Percentiles rank a stretch among this genome's conserved stretches.
phyloP scores from a whole-genome alignment of 345 rosid species.

The Pistacia vera region DNA sequence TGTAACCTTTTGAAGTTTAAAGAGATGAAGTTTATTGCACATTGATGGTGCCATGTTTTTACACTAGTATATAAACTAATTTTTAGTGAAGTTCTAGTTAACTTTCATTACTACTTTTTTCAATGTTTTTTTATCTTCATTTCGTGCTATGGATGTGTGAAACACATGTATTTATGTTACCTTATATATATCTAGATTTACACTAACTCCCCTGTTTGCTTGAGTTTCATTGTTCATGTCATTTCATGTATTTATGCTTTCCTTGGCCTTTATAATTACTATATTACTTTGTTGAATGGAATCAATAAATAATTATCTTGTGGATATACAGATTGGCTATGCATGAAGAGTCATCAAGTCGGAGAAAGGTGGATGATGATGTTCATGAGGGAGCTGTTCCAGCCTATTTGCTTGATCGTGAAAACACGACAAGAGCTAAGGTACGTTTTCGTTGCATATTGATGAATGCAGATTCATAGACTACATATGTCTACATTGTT shows the following conservation, averaged over 20 bases:
- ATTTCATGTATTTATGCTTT: background rate
- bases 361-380: constrained; percentile 85
- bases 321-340: constrained; percentile 60
- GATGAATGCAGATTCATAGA: background rate
- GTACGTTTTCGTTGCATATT: constrained; percentile 28
- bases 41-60: background rate
- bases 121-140: background rate
- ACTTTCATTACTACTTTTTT: background rate
- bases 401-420: constrained; percentile 95
- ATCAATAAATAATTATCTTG: constrained; percentile 3
- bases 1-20: background rate
- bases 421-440: constrained; percentile 79
- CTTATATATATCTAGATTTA: background rate
- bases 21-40: background rate
- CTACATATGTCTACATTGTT: background rate
- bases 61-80: background rate
- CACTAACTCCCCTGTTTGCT: background rate
- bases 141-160: background rate
- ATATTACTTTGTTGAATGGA: background rate
- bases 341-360: constrained; percentile 88
- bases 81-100: background rate
- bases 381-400: constrained; percentile 97
- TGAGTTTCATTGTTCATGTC: background rate
- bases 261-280: background rate
- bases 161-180: background rate